Base-by-base conservation (phyloP, 139 green algal genomes). In the Raphidocelis subcapitata region DNA sequence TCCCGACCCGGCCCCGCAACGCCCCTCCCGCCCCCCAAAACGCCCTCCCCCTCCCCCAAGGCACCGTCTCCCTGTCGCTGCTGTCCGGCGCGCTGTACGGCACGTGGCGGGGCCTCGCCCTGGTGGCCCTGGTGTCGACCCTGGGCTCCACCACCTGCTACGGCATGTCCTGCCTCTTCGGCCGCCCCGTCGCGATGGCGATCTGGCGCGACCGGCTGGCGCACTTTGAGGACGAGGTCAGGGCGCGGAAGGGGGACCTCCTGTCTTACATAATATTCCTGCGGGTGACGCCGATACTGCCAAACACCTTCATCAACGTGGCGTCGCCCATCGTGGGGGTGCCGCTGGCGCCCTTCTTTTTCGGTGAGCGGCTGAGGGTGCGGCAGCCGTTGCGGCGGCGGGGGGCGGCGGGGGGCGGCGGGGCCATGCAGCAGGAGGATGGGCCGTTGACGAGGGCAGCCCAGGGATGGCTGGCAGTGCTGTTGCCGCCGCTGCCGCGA, bases 261-360 rank as follows among this genome's bases (percentile, higher is more conserved):
- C 72, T 96, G 44, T 86, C 73, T 68, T 96, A 94, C 82, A 86
- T 96, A 28, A 57, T 96, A 3, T 90, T 94, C 63, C 82, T 96
- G 41, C 79, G 90, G 1, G 80, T 93, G 54, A 93, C 84, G 4
- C 90, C 90, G 35, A 57, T 96, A 23, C 60, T 95, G 60, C 90
- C 90, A 1, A 93, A 94, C 71, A 87, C 81, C 10, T 91, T 94
- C 63, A 86, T 95, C 81, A 95, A 94, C 54, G 75, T 95, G 46
- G 87, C 82, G 1, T 85, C 81, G 3, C 90, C 90, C 26, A 79
- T 95, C 4, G 88, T 94, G 26, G 77, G 80, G n/a, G 75, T 95
- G 4, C 88, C 88, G 2, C 63, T 93, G 12, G 10, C 18, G 3
- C 57, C 69, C 1, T 93, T 93, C 52, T 59, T 66, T 0, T 37